Percentiles rank a stretch among this genome's conserved stretches.
Conservation (phyloP, 176 grass and related monocot genomes). For the Aegilops longissima region DNA sequence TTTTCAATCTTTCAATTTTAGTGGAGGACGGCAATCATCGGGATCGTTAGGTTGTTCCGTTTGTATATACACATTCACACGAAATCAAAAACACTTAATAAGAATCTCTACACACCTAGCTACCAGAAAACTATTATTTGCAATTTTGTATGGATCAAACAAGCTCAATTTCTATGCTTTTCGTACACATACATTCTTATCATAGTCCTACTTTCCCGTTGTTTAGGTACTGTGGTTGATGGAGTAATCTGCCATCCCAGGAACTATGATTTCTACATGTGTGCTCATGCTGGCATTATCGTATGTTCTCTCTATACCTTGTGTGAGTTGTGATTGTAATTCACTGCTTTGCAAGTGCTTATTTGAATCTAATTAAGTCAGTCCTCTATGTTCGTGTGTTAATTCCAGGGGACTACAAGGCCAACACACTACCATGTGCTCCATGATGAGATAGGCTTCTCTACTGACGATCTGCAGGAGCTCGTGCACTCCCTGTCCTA, state of each 20-base stretch:
- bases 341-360: neutral
- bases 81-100: too few species aligned
- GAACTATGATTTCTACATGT: slow-evolving; percentile 70
- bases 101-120: too few species aligned
- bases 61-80: too few species aligned
- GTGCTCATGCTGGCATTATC: slow-evolving; percentile 56
- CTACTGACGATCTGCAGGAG: slow-evolving; percentile 48
- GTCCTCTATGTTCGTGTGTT: neutral
- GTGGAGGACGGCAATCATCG: too few species aligned
- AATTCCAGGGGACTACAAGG: slow-evolving; percentile 58
- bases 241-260: slow-evolving; percentile 54
- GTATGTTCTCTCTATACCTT: slow-evolving; percentile 25
- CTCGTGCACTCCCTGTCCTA: slow-evolving; percentile 68
- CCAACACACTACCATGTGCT: slow-evolving; percentile 67
- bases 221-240: slow-evolving; percentile 63
- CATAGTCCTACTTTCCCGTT: neutral
- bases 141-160: neutral
- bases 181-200: neutral
- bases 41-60: too few species aligned
- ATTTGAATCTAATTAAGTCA: neutral
- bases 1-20: too few species aligned
- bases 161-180: neutral
- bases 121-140: neutral
- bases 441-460: slow-evolving; percentile 63
- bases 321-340: neutral